phyloP scores from a whole-genome alignment of 768 basidiomycete genomes.

The Boletus eberwhitei region DNA sequence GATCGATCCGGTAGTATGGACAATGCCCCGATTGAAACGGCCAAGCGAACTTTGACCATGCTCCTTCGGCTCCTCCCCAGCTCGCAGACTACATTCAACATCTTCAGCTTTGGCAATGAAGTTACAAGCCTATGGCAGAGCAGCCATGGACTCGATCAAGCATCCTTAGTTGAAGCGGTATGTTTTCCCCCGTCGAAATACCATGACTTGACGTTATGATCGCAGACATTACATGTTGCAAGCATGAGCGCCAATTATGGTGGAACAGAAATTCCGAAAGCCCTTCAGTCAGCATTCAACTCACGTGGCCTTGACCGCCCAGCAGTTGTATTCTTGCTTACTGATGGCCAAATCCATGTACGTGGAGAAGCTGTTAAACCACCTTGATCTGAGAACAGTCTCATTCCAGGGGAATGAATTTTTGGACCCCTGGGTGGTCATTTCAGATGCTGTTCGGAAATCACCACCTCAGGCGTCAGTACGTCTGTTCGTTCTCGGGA shows the following conservation, averaged over 20 bases:
- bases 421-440: slow-evolving; percentile 16
- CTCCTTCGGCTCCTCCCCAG: slow-evolving; percentile 49
- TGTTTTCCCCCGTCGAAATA: background rate
- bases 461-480: slow-evolving; percentile 33
- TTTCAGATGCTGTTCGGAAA: slow-evolving; percentile 32
- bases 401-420: slow-evolving; percentile 9
- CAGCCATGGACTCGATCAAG: slow-evolving; percentile 32
- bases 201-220: slow-evolving; percentile 5
- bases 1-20: slow-evolving; percentile 59
- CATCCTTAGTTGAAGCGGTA: slow-evolving; percentile 37
- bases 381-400: background rate
- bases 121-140: slow-evolving; percentile 34
- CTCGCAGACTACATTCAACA: slow-evolving; percentile 46
- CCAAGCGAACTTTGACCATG: slow-evolving; percentile 44
- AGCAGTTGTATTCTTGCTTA: slow-evolving; percentile 53
- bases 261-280: slow-evolving; percentile 49
- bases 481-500: slow-evolving; percentile 58
- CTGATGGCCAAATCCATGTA: slow-evolving; percentile 49
- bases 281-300: slow-evolving; percentile 39
- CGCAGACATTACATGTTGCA: slow-evolving; percentile 40
- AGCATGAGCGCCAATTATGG: slow-evolving; percentile 42
- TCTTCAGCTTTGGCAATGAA: slow-evolving; percentile 49
- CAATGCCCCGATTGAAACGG: slow-evolving; percentile 39
- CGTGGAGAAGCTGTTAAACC: background rate
- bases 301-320: slow-evolving; percentile 35